These are phyloP conservation scores for Bryum argenteum DNA, from an alignment of 225 moss, liverwort and hornwort species.

Conservation along the genomic window DNA sequence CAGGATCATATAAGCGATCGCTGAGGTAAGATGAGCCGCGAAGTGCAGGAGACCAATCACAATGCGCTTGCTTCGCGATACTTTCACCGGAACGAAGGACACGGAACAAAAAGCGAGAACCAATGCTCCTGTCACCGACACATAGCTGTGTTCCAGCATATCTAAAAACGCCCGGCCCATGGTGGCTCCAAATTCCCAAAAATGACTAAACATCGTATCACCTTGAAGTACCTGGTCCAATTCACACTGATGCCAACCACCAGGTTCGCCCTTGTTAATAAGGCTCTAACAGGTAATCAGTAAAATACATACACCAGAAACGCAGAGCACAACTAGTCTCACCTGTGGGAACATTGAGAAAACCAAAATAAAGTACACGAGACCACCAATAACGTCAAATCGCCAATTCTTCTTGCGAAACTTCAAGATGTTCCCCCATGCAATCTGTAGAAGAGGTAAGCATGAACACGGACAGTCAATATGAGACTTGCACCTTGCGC, in stretches of 20 bases:
- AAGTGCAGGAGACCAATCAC: constrained; percentile 87
- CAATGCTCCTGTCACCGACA: constrained; percentile 79
- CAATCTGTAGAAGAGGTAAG: constrained; percentile 64
- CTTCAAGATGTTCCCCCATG: constrained; percentile 91
- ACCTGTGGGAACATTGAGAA: constrained; percentile 99
- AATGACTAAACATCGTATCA: constrained; percentile 71
- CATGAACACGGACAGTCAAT: constrained; percentile 18
- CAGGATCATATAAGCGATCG: constrained; percentile 84
- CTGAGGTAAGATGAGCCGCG: constrained; percentile 87
- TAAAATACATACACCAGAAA: constrained; percentile 5
- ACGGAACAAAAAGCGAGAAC: constrained; percentile 59
- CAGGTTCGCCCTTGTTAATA: constrained; percentile 19
- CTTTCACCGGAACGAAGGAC: constrained; percentile 91
- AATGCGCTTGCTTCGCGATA: constrained; percentile 83
- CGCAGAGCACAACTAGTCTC: constrained; percentile 23
- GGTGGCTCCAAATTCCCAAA: constrained; percentile 76
- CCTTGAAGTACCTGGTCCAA: constrained; percentile 79
- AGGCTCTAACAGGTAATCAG: constrained; percentile 8
- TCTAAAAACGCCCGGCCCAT: constrained; percentile 92
- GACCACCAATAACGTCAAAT: constrained; percentile 96
- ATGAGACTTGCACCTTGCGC: neutral
- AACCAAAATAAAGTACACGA: constrained; percentile 89
- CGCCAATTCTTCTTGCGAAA: constrained; percentile 99
- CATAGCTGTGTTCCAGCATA: constrained; percentile 92
- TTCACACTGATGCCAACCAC: constrained; percentile 71